phyloP scores from a whole-genome alignment of 2,329 filamentous ascomycete species.

The Fusarium nygamai region DNA sequence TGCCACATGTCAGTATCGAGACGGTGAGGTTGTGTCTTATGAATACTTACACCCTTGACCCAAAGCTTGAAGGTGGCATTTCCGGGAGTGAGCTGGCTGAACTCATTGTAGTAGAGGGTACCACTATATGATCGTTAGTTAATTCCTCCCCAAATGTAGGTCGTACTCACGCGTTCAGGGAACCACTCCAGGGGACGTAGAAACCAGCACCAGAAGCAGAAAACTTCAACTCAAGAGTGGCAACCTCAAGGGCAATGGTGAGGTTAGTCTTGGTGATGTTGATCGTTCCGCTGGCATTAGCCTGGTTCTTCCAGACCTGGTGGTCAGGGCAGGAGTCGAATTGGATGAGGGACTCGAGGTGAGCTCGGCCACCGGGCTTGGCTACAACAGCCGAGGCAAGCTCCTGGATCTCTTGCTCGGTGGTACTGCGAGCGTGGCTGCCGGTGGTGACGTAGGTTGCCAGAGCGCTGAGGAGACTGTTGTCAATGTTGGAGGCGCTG shows the following conservation, averaged over 20 bases:
- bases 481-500: neutral
- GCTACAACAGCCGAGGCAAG: neutral
- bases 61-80: too few relatives aligned
- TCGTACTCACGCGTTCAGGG: neutral
- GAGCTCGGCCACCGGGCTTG: neutral
- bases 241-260: neutral
- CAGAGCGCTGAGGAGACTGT: neutral
- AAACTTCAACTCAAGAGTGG: neutral
- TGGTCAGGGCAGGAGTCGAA: neutral
- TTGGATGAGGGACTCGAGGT: neutral
- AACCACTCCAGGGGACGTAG: neutral
- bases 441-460: neutral
- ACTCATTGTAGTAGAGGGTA: neutral
- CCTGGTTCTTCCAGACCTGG: neutral
- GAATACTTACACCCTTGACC: neutral
- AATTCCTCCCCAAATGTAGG: rapidly evolving
- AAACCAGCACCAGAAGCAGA: neutral
- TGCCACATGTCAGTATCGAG: neutral
- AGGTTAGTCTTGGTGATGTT: neutral
- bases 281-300: neutral
- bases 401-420: neutral
- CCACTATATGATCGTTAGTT: neutral
- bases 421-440: neutral
- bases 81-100: too few relatives aligned
- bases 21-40: rapidly evolving